Evolutionary conservation across 2,329 filamentous ascomycete species (phyloP), one percentile per base, ranked within the genome.

Genomic region (Colletotrichum sp.): DNA sequence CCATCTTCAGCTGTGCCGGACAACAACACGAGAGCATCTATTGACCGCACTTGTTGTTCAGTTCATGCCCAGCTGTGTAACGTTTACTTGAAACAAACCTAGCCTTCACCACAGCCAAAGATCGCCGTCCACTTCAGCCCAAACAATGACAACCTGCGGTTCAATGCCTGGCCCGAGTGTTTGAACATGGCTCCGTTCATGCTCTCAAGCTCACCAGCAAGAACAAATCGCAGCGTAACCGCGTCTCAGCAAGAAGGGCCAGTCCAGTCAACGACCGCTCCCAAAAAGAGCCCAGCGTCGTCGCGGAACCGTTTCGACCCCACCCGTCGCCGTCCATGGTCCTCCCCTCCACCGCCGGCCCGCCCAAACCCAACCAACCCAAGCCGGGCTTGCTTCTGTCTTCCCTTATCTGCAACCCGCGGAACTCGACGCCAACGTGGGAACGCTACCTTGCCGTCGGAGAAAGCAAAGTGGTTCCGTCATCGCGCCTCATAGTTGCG

Each of bases 281-380:
- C 24, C n/a, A 34, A 24, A 68, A 48, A 18, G 28, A 72, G 39
- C 21, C 24, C 65, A 57, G 39, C 26, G 24, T 32, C 43, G 73
- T 75, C 73, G 69, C 69, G 73, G 63, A 73, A 75, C 70, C 73
- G 69, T 73, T 73, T 75, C 69, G 73, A 75, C 63, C 73, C 73
- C 61, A 64, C 32, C 30, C 13, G 24, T 68, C 7, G 26, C 69
- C 72, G 36, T 66, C 14, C 69, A 72, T 55, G 55, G 69, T 30
- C 28, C 32, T 13, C 52, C 72, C 68, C 61, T 67, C 61, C n/a
- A 24, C 61, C 24, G 52, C 14, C 72, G 72, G 72, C 24, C 39
- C 69, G 60, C 63, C 68, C 60, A 65, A 57, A 28, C 68, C 36
- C 39, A 71, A 43, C 36, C 39, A 71, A 43, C 16, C 16, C 6